Conservation (phyloP, 2,329 filamentous ascomycete genomes). For the Chrysoporthe deuterocubensis region DNA sequence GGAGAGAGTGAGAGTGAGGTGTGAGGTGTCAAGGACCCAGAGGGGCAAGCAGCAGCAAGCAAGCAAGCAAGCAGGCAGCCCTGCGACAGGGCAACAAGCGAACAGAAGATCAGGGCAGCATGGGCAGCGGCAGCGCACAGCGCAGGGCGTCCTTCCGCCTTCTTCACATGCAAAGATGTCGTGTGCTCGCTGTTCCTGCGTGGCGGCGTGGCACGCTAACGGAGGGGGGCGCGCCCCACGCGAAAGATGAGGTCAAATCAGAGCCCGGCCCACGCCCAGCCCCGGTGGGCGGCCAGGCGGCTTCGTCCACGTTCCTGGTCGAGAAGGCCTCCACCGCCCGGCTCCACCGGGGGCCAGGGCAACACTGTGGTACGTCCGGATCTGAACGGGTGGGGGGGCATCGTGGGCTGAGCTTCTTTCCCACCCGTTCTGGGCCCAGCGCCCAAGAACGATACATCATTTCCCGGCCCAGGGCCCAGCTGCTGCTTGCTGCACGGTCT, state of each 20-base stretch:
- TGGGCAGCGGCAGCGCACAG: too few relatives aligned
- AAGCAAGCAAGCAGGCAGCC: too few relatives aligned
- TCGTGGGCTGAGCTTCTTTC: neutral
- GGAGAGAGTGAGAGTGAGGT: too few relatives aligned
- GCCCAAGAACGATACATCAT: neutral
- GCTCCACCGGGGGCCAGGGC: neutral
- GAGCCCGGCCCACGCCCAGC: slow-evolving; percentile 1
- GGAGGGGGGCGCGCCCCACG: slow-evolving; percentile 1
- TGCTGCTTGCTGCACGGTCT: neutral
- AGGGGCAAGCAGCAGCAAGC: too few relatives aligned
- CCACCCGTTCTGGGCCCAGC: neutral
- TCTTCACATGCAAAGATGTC: slow-evolving; percentile 7
- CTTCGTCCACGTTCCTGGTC: slow-evolving; percentile 9
- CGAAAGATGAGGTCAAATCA: slow-evolving; percentile 15
- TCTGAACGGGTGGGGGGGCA: neutral
- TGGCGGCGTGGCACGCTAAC: slow-evolving; percentile 14
- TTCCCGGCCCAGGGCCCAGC: neutral
- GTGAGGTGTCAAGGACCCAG: too few relatives aligned
- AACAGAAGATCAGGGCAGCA: too few relatives aligned
- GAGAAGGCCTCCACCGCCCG: slow-evolving; percentile 1
- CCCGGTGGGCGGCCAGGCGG: slow-evolving; percentile 1
- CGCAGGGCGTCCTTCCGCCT: too few relatives aligned
- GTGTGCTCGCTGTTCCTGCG: slow-evolving; percentile 12
- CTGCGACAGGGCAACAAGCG: too few relatives aligned
- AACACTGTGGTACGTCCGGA: neutral